A percentile compares a stretch with the other conserved stretches of the same genome.
Evolutionary conservation across 1,284 basidiomycete species (phyloP).

Genomic region (Cryptococcus wingfieldii): DNA sequence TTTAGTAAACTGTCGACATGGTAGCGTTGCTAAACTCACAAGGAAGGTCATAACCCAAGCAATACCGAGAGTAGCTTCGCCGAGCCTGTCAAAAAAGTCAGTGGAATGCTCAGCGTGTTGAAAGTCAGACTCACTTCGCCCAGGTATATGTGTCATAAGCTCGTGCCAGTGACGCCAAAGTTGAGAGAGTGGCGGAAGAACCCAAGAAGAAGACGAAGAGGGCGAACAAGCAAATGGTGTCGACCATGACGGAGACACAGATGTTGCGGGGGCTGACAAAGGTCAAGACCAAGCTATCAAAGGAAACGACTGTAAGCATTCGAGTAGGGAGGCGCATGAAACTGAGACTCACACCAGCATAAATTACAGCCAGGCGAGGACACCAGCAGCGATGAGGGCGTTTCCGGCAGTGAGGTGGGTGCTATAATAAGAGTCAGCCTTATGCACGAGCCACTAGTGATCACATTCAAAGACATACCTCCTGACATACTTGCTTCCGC

Average conservation of each 20-base stretch:
- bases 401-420: slow-evolving; percentile 25
- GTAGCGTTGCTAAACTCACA: slow-evolving; percentile 11
- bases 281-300: slow-evolving; percentile 17
- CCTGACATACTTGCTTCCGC: no score
- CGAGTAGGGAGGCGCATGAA: no score
- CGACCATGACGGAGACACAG: slow-evolving; percentile 28
- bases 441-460: no score
- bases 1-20: not conserved
- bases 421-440: not conserved
- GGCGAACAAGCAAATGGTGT: slow-evolving; percentile 24
- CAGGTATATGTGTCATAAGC: slow-evolving; percentile 4
- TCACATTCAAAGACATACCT: no score
- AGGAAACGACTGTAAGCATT: no score
- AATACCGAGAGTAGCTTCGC: slow-evolving; percentile 29
- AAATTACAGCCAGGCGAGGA: slow-evolving; percentile 29
- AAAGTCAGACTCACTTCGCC: slow-evolving; percentile 1
- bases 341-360: slow-evolving; percentile 20
- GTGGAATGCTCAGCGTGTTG: not conserved
- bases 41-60: slow-evolving; percentile 33
- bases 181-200: slow-evolving; percentile 9
- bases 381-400: slow-evolving; percentile 31
- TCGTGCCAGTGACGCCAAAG: slow-evolving; percentile 4
- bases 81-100: slow-evolving; percentile 15
- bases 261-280: slow-evolving; percentile 18
- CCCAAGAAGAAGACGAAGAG: slow-evolving; percentile 26